phyloP scores from a whole-genome alignment of 2,329 filamentous ascomycete genomes.

The Xylaria polymorpha region DNA sequence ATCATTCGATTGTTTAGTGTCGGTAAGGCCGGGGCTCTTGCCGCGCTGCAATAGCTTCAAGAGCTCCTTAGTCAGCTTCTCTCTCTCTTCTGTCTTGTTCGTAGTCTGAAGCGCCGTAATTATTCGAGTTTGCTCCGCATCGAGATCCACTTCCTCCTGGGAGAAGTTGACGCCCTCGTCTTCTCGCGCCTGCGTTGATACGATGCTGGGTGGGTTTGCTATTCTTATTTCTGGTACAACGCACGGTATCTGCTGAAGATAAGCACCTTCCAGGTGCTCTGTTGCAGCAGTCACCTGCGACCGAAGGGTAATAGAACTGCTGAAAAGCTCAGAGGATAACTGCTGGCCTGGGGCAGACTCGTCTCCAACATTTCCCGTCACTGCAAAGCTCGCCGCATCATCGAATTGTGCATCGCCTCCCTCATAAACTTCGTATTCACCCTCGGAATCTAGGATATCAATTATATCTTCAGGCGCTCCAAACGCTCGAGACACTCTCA shows the following conservation, averaged over 20 bases:
- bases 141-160: background rate
- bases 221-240: background rate
- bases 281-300: background rate
- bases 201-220: background rate
- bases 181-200: background rate
- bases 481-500: background rate
- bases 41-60: conserved; percentile 2
- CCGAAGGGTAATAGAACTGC: too few relatives aligned
- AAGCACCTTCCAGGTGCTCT: background rate
- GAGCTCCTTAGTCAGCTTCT: conserved; percentile 8
- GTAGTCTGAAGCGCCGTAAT: conserved; percentile 6
- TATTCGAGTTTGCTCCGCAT: background rate
- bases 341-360: background rate
- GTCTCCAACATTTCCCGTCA: background rate
- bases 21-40: background rate
- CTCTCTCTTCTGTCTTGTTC: conserved; percentile 1
- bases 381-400: background rate
- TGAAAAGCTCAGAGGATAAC: background rate
- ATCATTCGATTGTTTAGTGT: background rate
- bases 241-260: background rate
- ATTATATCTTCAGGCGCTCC: background rate
- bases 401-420: background rate
- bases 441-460: conserved; percentile 19
- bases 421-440: conserved; percentile 28
- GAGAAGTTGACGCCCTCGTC: background rate